Base-by-base conservation (phyloP, 2,329 filamentous ascomycete species). In the Daldinia sp. region DNA sequence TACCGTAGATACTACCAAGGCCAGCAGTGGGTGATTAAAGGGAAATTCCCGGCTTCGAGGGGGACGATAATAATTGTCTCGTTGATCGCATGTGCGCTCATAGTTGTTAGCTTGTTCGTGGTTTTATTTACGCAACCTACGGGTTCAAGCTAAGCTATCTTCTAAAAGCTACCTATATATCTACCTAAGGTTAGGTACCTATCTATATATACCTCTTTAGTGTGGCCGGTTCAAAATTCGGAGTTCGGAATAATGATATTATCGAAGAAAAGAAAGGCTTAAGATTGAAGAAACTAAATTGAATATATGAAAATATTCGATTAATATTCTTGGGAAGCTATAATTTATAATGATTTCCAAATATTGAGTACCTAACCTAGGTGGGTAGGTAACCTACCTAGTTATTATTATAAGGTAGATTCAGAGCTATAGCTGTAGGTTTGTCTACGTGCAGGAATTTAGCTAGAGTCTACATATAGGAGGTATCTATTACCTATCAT, bases 1-100 rank as follows among this genome's bases (percentile, higher is more conserved):
- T 94, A 93, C 75, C 88, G 91, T 73, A 83, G 92, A 53, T 95
- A 93, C 75, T 89, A 92, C 70, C 87, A 92, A 73, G 85, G 86
- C 19, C 92, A 95, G 78, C 84, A 91, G 71, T 95, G 92, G 85
- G 86, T 95, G 21, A 89, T 94, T 63, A 80, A 85, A 66, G 91
- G 91, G 70, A 93, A 93, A 75, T 94, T 94, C 70, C 91, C 91
- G 0, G 90, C 91, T 6, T 91, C 89, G 69, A 82, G 92, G 67
- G 91, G 90, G 3, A 92, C 90, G 19, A 87, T 95, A 43, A 80
- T 92, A 47, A 70, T 93, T 34, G 85, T 94, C 29, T 85, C 88
- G 7, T 76, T 86, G 15, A 83, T 93, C 43, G 87, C 90, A 3
- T 80, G 87, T 72, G 81, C 83, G 3, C 80, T 90, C 62, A 90